Evolutionary conservation across 2,329 filamentous ascomycete species (phyloP).

Genomic region (Cladosporium halotolerans): DNA sequence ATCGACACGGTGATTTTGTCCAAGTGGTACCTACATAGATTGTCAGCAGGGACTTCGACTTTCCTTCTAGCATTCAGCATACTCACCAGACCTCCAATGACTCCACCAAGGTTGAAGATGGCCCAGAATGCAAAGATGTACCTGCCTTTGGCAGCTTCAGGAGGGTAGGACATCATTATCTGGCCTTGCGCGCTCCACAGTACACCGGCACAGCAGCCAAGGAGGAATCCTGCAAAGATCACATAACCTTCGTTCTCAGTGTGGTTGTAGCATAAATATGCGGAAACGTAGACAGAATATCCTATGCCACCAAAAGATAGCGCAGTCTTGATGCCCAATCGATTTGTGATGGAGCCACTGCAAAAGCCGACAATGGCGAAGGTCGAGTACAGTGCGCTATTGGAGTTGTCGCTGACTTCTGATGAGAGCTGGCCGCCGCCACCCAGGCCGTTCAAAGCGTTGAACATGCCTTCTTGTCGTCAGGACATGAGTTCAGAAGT

Average conservation of each 20-base stretch:
- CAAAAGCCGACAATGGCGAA: conserved; percentile 62
- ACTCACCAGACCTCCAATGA: conserved; percentile 68
- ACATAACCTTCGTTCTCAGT: conserved; percentile 62
- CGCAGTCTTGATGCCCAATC: conserved; percentile 62
- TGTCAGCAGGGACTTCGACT: neutral
- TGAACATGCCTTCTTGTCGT: conserved; percentile 40
- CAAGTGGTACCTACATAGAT: conserved; percentile 58
- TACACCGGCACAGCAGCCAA: conserved; percentile 72
- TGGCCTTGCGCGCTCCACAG: conserved; percentile 78
- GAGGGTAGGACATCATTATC: conserved; percentile 86
- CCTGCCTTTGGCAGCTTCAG: conserved; percentile 72
- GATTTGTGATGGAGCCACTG: conserved; percentile 68
- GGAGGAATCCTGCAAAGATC: conserved; percentile 68
- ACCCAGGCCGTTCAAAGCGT: conserved; percentile 46
- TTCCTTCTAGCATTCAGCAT: neutral
- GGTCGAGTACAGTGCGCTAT: conserved; percentile 65
- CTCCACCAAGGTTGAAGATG: conserved; percentile 87
- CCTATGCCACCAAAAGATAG: conserved; percentile 68
- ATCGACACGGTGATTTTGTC: conserved; percentile 59
- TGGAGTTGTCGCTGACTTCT: conserved; percentile 51
- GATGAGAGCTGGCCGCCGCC: conserved; percentile 42
- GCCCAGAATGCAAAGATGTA: conserved; percentile 93
- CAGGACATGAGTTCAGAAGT: neutral
- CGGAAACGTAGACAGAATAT: conserved; percentile 67
- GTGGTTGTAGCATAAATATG: conserved; percentile 66